phyloP scores from a whole-genome alignment of 768 basidiomycete genomes.

The Lentinus tigrinus region DNA sequence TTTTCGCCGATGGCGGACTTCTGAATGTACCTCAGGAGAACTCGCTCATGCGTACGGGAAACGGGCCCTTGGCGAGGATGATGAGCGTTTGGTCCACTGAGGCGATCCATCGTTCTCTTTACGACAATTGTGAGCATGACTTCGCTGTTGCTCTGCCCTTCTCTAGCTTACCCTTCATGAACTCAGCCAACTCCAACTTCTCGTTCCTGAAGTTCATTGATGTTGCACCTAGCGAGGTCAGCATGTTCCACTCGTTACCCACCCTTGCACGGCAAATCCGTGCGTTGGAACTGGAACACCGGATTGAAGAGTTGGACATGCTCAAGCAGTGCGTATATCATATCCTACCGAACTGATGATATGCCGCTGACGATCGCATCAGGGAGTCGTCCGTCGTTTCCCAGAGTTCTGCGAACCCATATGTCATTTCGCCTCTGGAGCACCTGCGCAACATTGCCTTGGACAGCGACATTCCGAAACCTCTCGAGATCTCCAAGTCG shows the following conservation, averaged over 20 bases:
- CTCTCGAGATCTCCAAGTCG: constrained; percentile 58
- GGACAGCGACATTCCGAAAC: constrained; percentile 47
- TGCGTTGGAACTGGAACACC: constrained; percentile 45
- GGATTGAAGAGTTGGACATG: constrained; percentile 38
- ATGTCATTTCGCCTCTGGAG: constrained; percentile 34
- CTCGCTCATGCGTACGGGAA: constrained; percentile 43
- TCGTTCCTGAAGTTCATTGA: constrained; percentile 76
- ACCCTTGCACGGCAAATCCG: constrained; percentile 56
- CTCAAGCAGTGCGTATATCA: constrained; percentile 42
- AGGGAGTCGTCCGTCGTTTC: constrained; percentile 60
- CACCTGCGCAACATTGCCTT: constrained; percentile 23
- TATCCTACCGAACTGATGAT: not conserved
- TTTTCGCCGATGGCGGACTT: constrained; percentile 79
- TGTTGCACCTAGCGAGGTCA: constrained; percentile 62
- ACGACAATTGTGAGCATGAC: constrained; percentile 53
- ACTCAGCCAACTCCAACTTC: constrained; percentile 54
- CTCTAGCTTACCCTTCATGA: not conserved
- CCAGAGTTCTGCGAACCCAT: constrained; percentile 31
- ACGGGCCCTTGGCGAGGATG: constrained; percentile 59
- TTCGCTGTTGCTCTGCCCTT: constrained; percentile 13
- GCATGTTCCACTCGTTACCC: constrained; percentile 58
- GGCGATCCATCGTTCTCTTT: constrained; percentile 70
- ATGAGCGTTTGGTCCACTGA: constrained; percentile 92
- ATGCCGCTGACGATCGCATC: not conserved
- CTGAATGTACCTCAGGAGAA: constrained; percentile 60